Evolutionary conservation across 139 green algal species (phyloP), one percentile per base, ranked within the genome.

Genomic region (Micromonas commoda): DNA sequence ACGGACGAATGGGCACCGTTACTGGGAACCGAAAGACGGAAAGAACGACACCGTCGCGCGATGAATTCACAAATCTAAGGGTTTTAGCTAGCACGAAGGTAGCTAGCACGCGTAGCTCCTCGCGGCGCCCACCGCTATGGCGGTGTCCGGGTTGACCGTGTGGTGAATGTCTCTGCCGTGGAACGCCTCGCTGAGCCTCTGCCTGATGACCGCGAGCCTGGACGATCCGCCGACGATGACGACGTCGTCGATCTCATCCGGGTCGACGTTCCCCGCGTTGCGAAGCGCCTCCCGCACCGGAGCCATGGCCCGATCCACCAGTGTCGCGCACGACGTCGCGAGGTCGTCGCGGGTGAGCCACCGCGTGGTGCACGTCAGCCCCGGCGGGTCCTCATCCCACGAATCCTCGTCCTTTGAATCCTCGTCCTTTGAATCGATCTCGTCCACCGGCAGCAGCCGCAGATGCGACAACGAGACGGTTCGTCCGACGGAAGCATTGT

Each of bases 191-290:
- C 63, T 19, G 28, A 70, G 63, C 63, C 28, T 9, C 63, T 70
- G 13, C 9, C 63, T 9, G 13, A 70, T 19, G 28, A 19, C 63
- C 6, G 20, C 9, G 13, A 70, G 29, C 16, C 63, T 33, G 6
- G 63, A 28, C 13, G 13, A 9, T 9, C 63, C 63, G 29, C 63
- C 63, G 63, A 70, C 63, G 28, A 70, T 9, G 63, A 70, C 63
- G 28, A 70, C 63, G 63, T 70, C 63, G 63, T 70, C 63, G 28
- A 70, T 19, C 28, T 70, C 63, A 9, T 9, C 63, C 13, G 63
- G 63, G 28, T 9, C 6, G 6, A 70, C 63, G 6, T 70, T 19
- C 13, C 63, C 63, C 13, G 28, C 28, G 29, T 13, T 9, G 63
- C 28, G 63, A 20, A 70, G 20, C 28, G 63, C 63, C 13, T 70